Base-by-base conservation (phyloP, 2,329 filamentous ascomycete genomes). In the Cordyceps cicadae region DNA sequence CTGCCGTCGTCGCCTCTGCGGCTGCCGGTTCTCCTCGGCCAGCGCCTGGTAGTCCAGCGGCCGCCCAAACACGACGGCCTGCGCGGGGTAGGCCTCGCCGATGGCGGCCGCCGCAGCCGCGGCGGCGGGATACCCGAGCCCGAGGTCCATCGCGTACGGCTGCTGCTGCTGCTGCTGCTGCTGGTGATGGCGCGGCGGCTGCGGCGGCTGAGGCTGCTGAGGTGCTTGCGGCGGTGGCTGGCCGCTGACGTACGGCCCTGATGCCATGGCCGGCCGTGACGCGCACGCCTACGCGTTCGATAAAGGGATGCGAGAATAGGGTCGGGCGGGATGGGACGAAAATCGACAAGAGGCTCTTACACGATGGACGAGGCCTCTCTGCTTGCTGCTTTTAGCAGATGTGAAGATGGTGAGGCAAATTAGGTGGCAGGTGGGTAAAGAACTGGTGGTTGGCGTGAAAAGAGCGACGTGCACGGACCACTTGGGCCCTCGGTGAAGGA, bases 141-240 rank as follows among this genome's bases (percentile, higher is more conserved):
- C 46, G 39, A 56, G 34, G 15, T 61, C 59, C 52, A 61, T 56
- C 14, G 59, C 34, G 50, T 56, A 56, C 14, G 21, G 37, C n/a
- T 54, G 63, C 41, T 54, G 54, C 46, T 57, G n/a, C n/a, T n/a
- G n/a, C n/a, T n/a, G n/a, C n/a, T n/a, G n/a, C n/a, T n/a, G n/a
- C n/a, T n/a, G 63, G 24, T 59, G 61, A 54, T 66, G 64, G 62
- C 64, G 66, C 59, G 66, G 66, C 9, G 66, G 64, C 62, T 64
- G 66, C 59, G 66, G 66, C 62, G 67, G 29, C 29, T 29, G 29
- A 29, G 29, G 65, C 41, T 67, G 62, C 12, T 54, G 51, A 29
- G 54, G 58, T n/a, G 50, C 37, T 14, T 59, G 62, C 21, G 60
- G 62, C n/a, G 60, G 60, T 19, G 37, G 43, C 17, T 53, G 46